These are phyloP conservation scores for Psilocybe tampanensis DNA, from an alignment of 768 basidiomycete genomes.

Conservation along the genomic window DNA sequence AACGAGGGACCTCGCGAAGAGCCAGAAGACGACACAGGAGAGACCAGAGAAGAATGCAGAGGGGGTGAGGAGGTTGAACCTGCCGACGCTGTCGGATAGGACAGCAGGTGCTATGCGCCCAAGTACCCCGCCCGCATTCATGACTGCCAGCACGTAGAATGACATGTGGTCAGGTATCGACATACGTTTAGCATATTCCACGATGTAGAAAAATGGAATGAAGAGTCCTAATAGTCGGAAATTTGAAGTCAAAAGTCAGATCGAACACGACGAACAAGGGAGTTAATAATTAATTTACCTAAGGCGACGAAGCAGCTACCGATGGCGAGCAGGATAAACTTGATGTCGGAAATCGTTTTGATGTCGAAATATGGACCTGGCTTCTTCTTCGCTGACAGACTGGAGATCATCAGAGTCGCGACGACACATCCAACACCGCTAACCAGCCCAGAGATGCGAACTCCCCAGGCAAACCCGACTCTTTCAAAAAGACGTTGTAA, in stretches of 20 bases:
- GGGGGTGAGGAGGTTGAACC: conserved; percentile 68
- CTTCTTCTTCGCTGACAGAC: conserved; percentile 30
- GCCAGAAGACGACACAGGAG: conserved; percentile 61
- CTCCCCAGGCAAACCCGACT: conserved; percentile 65
- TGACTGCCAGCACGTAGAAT: conserved; percentile 61
- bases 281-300: conserved; percentile 36
- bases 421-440: conserved; percentile 48
- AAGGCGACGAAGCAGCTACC: conserved; percentile 64
- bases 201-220: conserved; percentile 73
- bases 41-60: conserved; percentile 65
- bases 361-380: conserved; percentile 29
- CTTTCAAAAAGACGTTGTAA: conserved; percentile 55
- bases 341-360: conserved; percentile 46
- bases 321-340: conserved; percentile 52
- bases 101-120: conserved; percentile 68
- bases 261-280: not conserved
- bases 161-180: conserved; percentile 40
- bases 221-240: conserved; percentile 54
- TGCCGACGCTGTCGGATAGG: conserved; percentile 65
- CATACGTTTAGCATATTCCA: conserved; percentile 54
- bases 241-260: not conserved
- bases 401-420: conserved; percentile 50
- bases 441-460: conserved; percentile 57
- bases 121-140: conserved; percentile 69
- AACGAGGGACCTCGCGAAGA: conserved; percentile 41